Conservation (phyloP, 345 rosid species). For the Microcos paniculata region DNA sequence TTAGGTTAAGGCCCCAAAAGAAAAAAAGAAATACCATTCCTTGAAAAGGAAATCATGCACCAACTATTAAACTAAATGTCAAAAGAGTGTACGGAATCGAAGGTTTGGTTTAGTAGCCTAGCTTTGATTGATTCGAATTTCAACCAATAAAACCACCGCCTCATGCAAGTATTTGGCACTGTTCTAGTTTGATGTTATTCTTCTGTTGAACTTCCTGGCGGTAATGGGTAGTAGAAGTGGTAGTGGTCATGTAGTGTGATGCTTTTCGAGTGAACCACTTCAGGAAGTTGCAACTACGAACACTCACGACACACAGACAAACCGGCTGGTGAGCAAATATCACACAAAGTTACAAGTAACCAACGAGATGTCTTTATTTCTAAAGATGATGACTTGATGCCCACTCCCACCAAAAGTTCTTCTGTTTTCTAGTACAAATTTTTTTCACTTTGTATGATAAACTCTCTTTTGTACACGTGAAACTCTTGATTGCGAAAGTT, state of each 20-base stretch:
- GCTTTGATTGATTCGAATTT: too few relatives aligned
- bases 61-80: too few relatives aligned
- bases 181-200: background rate
- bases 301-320: background rate
- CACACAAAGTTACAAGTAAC: background rate
- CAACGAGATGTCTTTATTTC: background rate
- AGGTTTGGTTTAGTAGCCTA: too few relatives aligned
- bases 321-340: background rate
- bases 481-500: background rate
- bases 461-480: background rate
- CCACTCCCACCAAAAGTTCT: constrained; percentile 6
- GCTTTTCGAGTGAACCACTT: constrained; percentile 8
- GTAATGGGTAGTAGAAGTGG: background rate
- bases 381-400: background rate
- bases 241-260: constrained; percentile 8
- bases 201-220: background rate
- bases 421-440: background rate
- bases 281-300: background rate
- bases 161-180: too few relatives aligned
- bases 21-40: too few relatives aligned
- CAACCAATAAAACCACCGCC: too few relatives aligned
- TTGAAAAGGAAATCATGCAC: too few relatives aligned
- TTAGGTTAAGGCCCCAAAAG: too few relatives aligned
- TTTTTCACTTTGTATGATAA: background rate
- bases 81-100: too few relatives aligned